Conservation (phyloP, 495 filamentous ascomycete species). For the Penicillium paradoxum region DNA sequence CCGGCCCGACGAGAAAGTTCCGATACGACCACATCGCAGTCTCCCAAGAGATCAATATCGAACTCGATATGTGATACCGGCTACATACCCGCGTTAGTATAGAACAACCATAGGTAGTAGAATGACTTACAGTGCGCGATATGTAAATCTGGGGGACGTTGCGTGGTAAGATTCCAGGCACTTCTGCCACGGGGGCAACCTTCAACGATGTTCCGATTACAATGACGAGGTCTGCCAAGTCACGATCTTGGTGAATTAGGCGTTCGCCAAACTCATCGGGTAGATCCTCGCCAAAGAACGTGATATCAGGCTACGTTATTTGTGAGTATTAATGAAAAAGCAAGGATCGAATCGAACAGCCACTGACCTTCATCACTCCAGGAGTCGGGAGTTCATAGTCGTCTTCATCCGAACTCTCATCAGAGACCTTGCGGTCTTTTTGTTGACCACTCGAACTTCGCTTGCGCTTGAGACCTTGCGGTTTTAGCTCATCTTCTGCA, state of each 20-base stretch:
- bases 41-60: conserved; percentile 88
- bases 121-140: conserved; percentile 61
- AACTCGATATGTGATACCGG: conserved; percentile 87
- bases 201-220: conserved; percentile 97
- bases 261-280: conserved; percentile 80
- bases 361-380: conserved; percentile 82
- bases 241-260: conserved; percentile 70
- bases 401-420: conserved; percentile 66
- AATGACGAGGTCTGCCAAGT: conserved; percentile 82
- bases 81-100: conserved; percentile 27
- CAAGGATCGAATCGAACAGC: not conserved
- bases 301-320: conserved; percentile 71
- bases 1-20: conserved; percentile 82
- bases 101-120: not conserved
- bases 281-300: conserved; percentile 76
- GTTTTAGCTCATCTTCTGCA: conserved; percentile 35
- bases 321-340: conserved; percentile 3
- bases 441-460: conserved; percentile 57
- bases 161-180: conserved; percentile 71
- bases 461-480: conserved; percentile 69
- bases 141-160: conserved; percentile 93
- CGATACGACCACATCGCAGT: conserved; percentile 86
- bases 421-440: conserved; percentile 47
- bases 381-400: conserved; percentile 65
- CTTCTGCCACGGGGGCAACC: conserved; percentile 90